Base-by-base conservation (phyloP, 192 early-diverging fungal genomes). In the Globomyces pollinis-pini region DNA sequence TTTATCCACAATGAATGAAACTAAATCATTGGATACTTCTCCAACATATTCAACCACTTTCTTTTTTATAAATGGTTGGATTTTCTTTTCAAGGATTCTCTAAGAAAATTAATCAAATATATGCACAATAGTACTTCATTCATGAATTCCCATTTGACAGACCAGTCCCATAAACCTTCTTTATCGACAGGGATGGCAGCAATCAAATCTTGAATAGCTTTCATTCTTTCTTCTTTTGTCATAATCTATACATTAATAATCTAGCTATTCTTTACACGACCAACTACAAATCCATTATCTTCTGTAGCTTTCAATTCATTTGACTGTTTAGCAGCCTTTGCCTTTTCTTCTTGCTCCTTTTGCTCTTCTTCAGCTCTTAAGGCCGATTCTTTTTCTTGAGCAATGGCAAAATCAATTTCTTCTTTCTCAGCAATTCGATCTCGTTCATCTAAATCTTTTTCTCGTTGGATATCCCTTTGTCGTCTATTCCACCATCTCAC, bases 11-110 rank as follows among this genome's bases (percentile, higher is more conserved):
- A 93, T 79, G 77, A 91, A 93, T n/a, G 82, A 74, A 4, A 85
- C 73, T 51, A 98, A 59, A 26, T 90, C 90, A 32, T 78, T 76
- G 45, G 92, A 89, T 42, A 83, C 82, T 1, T 84, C 87, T 16
- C 88, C 90, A 20, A 98, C 59, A 49, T 89, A 80, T 58, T 93
- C 89, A 0, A 73, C 60, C 28, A 96, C 80, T 55, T 91, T 89
- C 67, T 90, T 87, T 13, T 68, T 71, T 11, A 90, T 73, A 58
- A 90, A 91, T 0, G 90, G 86, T 50, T 71, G 65, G 29, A 96
- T 64, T 54, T 87, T 91, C 13, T 78, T 75, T 20, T 61, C 42
- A 35, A 94, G 35, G 16, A 90, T 69, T 23, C 57, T 43, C 50
- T 78, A 21, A 44, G 70, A 39, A 38, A 5, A n/a, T n/a, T n/a